Evolutionary conservation across 805 yeast genomes (phyloP).

Genomic region (Pichia exigua): DNA sequence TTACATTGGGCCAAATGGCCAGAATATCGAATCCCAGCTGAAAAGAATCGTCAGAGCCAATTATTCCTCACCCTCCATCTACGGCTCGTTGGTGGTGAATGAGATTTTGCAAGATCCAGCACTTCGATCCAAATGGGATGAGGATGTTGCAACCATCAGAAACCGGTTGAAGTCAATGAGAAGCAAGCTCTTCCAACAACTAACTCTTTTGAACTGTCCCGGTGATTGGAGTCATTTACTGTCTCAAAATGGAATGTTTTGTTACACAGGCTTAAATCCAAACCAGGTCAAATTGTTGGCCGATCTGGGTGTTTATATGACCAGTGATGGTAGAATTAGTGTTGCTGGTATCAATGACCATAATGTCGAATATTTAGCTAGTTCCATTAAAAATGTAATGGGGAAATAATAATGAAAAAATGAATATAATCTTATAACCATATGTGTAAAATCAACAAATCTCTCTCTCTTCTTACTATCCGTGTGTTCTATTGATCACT

Average conservation of each 20-base stretch:
- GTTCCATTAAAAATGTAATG: slow-evolving; percentile 6
- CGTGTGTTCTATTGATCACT: too few species aligned
- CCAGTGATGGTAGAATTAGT: slow-evolving; percentile 86
- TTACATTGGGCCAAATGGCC: slow-evolving; percentile 41
- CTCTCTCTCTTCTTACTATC: too few species aligned
- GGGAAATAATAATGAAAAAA: too few species aligned
- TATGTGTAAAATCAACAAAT: too few species aligned
- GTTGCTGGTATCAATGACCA: slow-evolving; percentile 78
- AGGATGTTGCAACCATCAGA: slow-evolving; percentile 73
- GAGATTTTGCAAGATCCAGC: slow-evolving; percentile 55
- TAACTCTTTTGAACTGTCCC: slow-evolving; percentile 29
- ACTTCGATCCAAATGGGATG: slow-evolving; percentile 67
- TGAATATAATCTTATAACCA: too few species aligned
- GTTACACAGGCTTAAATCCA: slow-evolving; percentile 72
- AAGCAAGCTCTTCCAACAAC: slow-evolving; percentile 48
- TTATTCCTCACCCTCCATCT: slow-evolving; percentile 90
- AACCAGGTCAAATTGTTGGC: slow-evolving; percentile 67
- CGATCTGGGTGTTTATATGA: slow-evolving; percentile 76
- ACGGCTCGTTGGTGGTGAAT: slow-evolving; percentile 86
- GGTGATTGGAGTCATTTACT: slow-evolving; percentile 80
- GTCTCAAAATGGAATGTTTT: slow-evolving; percentile 94
- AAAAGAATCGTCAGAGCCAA: slow-evolving; percentile 78
- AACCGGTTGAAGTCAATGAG: slow-evolving; percentile 73
- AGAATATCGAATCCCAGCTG: slow-evolving; percentile 50
- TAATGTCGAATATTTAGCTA: slow-evolving; percentile 57